Conservation (phyloP, 78 protist species). For the Dictyostelium purpureum region DNA sequence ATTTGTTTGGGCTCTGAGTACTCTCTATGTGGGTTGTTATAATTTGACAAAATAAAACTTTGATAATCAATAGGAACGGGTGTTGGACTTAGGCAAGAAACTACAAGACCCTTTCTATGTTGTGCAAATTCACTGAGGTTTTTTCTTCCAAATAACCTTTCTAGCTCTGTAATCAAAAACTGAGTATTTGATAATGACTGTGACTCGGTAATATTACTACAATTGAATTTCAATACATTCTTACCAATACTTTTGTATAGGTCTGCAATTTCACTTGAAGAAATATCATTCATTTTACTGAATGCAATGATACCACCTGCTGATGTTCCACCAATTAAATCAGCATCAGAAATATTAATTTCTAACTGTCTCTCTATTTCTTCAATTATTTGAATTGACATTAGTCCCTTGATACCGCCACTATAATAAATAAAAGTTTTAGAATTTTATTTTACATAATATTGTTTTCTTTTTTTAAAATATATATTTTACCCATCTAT, state of each 20-base stretch:
- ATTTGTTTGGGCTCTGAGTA: neutral
- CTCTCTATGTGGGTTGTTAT: neutral
- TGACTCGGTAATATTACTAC: constrained; percentile 2
- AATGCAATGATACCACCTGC: constrained; percentile 15
- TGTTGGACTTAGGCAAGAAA: neutral
- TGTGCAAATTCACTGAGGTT: neutral
- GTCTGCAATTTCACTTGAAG: neutral
- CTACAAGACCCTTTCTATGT: neutral
- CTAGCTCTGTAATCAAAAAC: neutral
- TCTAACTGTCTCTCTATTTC: constrained; percentile 14
- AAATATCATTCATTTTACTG: neutral
- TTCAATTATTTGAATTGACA: neutral
- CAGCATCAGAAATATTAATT: neutral
- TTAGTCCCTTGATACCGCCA: neutral
- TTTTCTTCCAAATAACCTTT: neutral
- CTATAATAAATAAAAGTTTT: too few relatives aligned
- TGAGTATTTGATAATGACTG: constrained; percentile 22
- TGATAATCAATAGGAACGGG: neutral
- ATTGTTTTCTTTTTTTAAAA: too few relatives aligned
- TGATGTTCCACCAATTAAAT: constrained; percentile 16
- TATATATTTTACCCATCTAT: too few relatives aligned
- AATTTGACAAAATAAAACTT: constrained; percentile 21
- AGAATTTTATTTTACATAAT: too few relatives aligned
- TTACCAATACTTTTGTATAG: constrained; percentile 5
- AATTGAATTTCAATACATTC: neutral